These are phyloP conservation scores for Letharia columbiana DNA, from an alignment of 495 filamentous ascomycete species.

Conservation along the genomic window DNA sequence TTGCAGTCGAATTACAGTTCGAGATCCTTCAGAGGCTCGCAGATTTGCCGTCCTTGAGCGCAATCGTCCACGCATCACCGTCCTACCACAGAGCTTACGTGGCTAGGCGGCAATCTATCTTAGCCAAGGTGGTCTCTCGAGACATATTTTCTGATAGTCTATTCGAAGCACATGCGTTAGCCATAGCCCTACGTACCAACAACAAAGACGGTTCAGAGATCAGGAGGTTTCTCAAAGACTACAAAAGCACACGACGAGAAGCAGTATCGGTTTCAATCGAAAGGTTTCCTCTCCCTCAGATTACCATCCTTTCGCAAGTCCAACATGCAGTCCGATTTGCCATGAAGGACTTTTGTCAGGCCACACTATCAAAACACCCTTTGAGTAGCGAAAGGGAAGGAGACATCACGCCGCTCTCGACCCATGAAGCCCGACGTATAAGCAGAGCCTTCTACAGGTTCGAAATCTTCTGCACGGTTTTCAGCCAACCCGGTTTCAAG, in stretches of 20 bases:
- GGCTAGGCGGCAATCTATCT: not conserved
- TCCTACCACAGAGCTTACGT: not conserved
- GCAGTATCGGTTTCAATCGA: not conserved
- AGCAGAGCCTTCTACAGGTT: not conserved
- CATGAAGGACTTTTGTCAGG: not conserved
- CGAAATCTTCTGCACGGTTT: not conserved
- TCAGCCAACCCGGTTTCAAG: not conserved
- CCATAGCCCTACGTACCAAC: not conserved
- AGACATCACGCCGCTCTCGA: not conserved
- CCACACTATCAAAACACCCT: not conserved
- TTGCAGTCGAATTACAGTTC: no score
- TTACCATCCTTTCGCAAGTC: not conserved
- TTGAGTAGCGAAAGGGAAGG: not conserved
- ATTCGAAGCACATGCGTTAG: not conserved
- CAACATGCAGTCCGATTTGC: not conserved
- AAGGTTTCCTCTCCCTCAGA: not conserved
- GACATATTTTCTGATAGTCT: not conserved
- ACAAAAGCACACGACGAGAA: not conserved
- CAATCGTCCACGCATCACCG: no score
- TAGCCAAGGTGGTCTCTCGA: not conserved
- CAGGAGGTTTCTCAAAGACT: not conserved
- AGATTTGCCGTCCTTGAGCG: no score
- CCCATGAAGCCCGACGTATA: not conserved
- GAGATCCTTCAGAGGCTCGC: no score
- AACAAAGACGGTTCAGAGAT: not conserved